These are phyloP conservation scores for Ceratocystis cacaofunesta DNA, from an alignment of 2,329 filamentous ascomycete species.

Conservation along the genomic window DNA sequence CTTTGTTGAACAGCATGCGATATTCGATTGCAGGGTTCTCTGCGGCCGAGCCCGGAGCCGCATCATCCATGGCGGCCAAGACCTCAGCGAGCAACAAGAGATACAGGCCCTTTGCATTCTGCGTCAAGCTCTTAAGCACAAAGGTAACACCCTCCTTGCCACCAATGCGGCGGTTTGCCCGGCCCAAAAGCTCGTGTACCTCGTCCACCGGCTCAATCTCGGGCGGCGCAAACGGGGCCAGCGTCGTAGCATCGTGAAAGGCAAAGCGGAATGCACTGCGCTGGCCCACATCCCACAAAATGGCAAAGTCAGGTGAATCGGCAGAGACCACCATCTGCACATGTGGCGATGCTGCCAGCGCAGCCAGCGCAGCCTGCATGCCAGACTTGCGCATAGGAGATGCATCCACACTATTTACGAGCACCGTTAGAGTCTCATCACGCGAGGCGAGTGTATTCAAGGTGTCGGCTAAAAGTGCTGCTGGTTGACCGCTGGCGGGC, in stretches of 20 bases:
- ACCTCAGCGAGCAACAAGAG: constrained; percentile 73
- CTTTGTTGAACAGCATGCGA: constrained; percentile 81
- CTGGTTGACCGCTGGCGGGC: constrained; percentile 46
- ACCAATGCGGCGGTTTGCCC: constrained; percentile 62
- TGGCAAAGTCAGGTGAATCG: constrained; percentile 72
- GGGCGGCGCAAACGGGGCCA: constrained; percentile 42
- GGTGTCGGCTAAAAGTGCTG: constrained; percentile 53
- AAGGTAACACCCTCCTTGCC: constrained; percentile 86
- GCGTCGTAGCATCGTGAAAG: constrained; percentile 92
- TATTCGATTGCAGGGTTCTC: constrained; percentile 65
- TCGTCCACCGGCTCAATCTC: constrained; percentile 81
- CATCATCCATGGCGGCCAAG: constrained; percentile 44
- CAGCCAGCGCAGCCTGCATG: constrained; percentile 58
- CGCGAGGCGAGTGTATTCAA: constrained; percentile 41
- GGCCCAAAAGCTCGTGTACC: constrained; percentile 73
- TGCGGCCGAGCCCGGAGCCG: neutral
- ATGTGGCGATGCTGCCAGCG: constrained; percentile 57
- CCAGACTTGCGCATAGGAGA: constrained; percentile 54
- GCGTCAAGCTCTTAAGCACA: constrained; percentile 76
- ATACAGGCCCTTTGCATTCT: constrained; percentile 83
- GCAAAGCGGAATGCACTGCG: constrained; percentile 70
- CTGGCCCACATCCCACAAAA: constrained; percentile 82
- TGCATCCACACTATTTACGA: constrained; percentile 81
- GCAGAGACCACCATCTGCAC: constrained; percentile 65
- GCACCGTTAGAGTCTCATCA: constrained; percentile 42